Percentiles rank a stretch among this genome's conserved stretches.
phyloP scores from a whole-genome alignment of 257 asterid species.

The Solanum sejunctum region DNA sequence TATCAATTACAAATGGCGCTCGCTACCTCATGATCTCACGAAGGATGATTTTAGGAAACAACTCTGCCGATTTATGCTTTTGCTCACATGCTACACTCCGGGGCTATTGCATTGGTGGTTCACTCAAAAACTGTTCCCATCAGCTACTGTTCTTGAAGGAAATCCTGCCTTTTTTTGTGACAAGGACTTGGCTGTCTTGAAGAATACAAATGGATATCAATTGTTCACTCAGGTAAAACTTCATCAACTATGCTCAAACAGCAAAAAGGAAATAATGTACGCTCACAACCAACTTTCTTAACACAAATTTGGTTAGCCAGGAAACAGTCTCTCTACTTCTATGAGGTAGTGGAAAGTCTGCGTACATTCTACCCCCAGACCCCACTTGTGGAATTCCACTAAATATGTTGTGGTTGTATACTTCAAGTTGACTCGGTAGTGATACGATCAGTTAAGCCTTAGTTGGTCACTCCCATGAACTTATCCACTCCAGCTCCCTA shows the following conservation, averaged over 20 bases:
- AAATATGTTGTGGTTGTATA: too few relatives aligned
- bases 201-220: slow-evolving; percentile 74
- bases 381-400: too few relatives aligned
- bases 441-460: background rate
- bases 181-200: slow-evolving; percentile 61
- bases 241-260: background rate
- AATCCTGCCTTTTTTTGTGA: slow-evolving; percentile 56
- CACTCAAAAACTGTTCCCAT: slow-evolving; percentile 74
- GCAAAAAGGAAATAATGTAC: background rate
- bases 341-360: too few relatives aligned
- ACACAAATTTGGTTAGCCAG: background rate
- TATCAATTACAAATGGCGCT: slow-evolving; percentile 72
- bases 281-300: background rate
- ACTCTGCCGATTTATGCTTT: slow-evolving; percentile 38
- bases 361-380: too few relatives aligned
- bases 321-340: too few relatives aligned
- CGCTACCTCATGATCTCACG: slow-evolving; percentile 53
- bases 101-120: slow-evolving; percentile 79
- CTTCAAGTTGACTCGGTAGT: background rate
- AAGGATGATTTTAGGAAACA: slow-evolving; percentile 63
- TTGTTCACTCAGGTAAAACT: slow-evolving; percentile 54
- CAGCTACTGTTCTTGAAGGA: slow-evolving; percentile 59
- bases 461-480: slow-evolving; percentile 14
- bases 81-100: slow-evolving; percentile 39
- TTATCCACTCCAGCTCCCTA: slow-evolving; percentile 36